Conservation (phyloP, 23 red algal genomes). For the Gracilaria vermiculophylla region DNA sequence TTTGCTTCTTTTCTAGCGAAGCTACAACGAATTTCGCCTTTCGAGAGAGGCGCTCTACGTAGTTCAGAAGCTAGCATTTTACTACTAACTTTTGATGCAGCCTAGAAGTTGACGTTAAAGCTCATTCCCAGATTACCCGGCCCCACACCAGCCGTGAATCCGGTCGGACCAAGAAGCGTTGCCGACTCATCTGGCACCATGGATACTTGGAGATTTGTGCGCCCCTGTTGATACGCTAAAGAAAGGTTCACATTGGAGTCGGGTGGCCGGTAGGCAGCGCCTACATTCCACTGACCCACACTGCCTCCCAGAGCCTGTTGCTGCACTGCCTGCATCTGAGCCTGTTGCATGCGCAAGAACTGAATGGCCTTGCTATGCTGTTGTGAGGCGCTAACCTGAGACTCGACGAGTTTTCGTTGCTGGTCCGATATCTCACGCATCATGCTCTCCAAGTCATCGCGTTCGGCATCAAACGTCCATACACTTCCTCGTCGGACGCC, state of each 20-base stretch:
- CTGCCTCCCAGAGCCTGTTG: constrained; percentile 86
- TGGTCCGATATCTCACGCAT: constrained; percentile 85
- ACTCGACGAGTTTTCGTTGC: constrained; percentile 73
- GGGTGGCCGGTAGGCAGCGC: constrained; percentile 95
- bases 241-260: constrained; percentile 97
- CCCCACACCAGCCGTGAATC: constrained; percentile 90
- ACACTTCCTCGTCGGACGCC: constrained; percentile 58
- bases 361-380: constrained; percentile 84
- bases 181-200: constrained; percentile 95
- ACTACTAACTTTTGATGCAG: constrained; percentile 6
- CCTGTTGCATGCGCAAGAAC: constrained; percentile 96
- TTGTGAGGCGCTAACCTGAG: constrained; percentile 74
- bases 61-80: constrained; percentile 12
- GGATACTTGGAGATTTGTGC: constrained; percentile 87
- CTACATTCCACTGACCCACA: constrained; percentile 93
- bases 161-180: constrained; percentile 83
- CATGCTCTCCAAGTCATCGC: constrained; percentile 78
- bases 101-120: constrained; percentile 95
- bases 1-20: neutral
- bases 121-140: constrained; percentile 94
- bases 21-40: neutral
- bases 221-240: constrained; percentile 91
- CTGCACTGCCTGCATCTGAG: constrained; percentile 91
- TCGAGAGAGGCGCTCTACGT: neutral
- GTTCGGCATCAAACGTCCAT: constrained; percentile 84